These are phyloP conservation scores for Phytophthora aleatoria DNA, from an alignment of 352 stramenopile genomes.

Conservation along the genomic window DNA sequence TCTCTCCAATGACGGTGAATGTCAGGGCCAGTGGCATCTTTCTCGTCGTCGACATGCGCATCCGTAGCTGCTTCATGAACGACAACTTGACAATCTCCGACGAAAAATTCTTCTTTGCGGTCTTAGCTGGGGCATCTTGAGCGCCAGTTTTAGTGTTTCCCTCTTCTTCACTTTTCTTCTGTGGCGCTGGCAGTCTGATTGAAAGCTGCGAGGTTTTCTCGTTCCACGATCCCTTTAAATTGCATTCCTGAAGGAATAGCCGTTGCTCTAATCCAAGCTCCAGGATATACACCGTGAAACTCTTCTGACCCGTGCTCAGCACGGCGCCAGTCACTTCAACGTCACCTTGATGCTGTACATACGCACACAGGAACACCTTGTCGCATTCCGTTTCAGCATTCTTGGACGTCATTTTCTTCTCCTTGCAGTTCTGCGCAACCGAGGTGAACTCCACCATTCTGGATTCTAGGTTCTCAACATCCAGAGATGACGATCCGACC, in stretches of 20 bases:
- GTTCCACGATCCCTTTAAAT: constrained; percentile 52
- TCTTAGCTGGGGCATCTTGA: constrained; percentile 7
- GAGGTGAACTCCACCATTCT: constrained; percentile 49
- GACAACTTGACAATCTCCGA: constrained; percentile 42
- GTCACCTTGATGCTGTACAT: constrained; percentile 65
- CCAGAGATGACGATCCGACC: constrained; percentile 7
- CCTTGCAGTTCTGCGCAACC: constrained; percentile 80
- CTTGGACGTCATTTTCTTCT: constrained; percentile 88
- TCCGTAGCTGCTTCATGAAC: constrained; percentile 67
- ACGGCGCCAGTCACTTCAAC: constrained; percentile 72
- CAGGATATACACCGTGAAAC: constrained; percentile 79
- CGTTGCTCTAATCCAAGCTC: constrained; percentile 78
- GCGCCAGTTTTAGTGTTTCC: constrained; percentile 9
- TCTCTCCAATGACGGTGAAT: constrained; percentile 58
- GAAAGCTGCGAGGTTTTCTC: constrained; percentile 55
- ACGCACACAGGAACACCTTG: constrained; percentile 82
- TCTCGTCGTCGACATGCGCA: constrained; percentile 69
- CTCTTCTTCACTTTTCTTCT: constrained; percentile 14
- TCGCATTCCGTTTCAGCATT: constrained; percentile 79
- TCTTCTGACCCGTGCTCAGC: constrained; percentile 74
- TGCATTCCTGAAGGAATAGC: constrained; percentile 55
- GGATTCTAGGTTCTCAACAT: constrained; percentile 21
- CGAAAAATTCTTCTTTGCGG: constrained; percentile 2
- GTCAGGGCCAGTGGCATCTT: constrained; percentile 67
- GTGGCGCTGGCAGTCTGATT: constrained; percentile 35